A percentile compares a stretch with the other conserved stretches of the same genome.
These are phyloP conservation scores for Aspergillus fischeri DNA, from an alignment of 2,329 filamentous ascomycete species.

Conservation along the genomic window DNA sequence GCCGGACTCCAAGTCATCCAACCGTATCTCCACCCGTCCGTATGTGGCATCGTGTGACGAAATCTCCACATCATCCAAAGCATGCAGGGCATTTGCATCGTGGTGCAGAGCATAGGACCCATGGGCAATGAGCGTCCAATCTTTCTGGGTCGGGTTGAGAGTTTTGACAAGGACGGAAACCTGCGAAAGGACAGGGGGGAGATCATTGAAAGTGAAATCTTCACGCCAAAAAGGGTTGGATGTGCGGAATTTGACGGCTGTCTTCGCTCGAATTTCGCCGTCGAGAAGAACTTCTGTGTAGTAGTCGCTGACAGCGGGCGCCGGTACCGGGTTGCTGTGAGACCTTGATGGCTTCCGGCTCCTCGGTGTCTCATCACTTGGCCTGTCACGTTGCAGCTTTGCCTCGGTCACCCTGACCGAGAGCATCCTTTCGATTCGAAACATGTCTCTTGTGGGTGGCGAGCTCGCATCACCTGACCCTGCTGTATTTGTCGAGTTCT, in stretches of 20 bases:
- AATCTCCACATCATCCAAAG: constrained; percentile 45
- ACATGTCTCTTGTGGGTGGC: constrained; percentile 54
- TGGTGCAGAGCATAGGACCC: constrained; percentile 41
- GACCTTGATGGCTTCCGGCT: constrained; percentile 32
- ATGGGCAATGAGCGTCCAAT: constrained; percentile 47
- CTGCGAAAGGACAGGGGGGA: constrained; percentile 46
- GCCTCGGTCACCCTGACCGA: constrained; percentile 60
- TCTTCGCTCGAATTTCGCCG: constrained; percentile 47
- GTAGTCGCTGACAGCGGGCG: constrained; percentile 38
- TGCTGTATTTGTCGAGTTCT: constrained; percentile 42
- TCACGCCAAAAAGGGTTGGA: constrained; percentile 48
- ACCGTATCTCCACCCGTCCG: constrained; percentile 68
- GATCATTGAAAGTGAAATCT: constrained; percentile 45
- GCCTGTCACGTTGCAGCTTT: constrained; percentile 44
- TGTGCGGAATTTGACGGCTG: constrained; percentile 44
- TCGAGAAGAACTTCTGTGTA: constrained; percentile 48
- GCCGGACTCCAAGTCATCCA: constrained; percentile 72
- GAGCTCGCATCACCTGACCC: constrained; percentile 23
- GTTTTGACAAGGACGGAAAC: constrained; percentile 45
- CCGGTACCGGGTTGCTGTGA: constrained; percentile 22
- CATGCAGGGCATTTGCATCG: constrained; percentile 37
- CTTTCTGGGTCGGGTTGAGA: constrained; percentile 45
- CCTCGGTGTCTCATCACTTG: constrained; percentile 28
- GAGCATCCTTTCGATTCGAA: constrained; percentile 61
- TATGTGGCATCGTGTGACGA: constrained; percentile 45